Evolutionary conservation across 768 basidiomycete genomes (phyloP), one percentile per base, ranked within the genome.

Genomic region (Leccinum pellstonianum): DNA sequence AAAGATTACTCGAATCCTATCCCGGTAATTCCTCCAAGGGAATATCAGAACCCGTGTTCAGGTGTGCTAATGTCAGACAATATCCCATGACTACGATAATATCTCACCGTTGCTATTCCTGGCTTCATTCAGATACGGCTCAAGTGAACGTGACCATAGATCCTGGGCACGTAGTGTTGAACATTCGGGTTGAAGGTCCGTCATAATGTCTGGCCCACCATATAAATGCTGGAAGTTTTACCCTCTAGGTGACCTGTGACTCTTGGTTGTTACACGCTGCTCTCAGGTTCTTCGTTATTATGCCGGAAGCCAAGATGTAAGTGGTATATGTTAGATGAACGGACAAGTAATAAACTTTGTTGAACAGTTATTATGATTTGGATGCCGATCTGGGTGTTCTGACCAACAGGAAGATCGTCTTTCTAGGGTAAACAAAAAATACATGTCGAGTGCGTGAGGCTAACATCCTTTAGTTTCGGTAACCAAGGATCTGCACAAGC

Each of bases 401-500:
- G 51, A 72, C 75, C 29, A 74, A 71, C 62, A 86, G 81, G 73
- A 80, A 75, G 14, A 82, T 86, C 55, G 83, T 86, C 11, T 86
- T 86, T 73, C 70, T 87, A 19, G 85, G 85, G 84, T 83, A 67
- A 33, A 76, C 59, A 10, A 12, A 43, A 25, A 17, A 15, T 35
- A 5, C 23, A 41, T 48, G 23, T 38, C 27, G 27, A 29, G 19
- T 49, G 6, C 29, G 15, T n/a, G 51, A 56, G n/a, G 50, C 38
- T 59, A 41, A 53, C 29, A 46, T 57, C 33, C 19, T 15, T 2
- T 2, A 86, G 84, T 4, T 86, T 85, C 69, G 85, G 85, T 48
- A 86, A 85, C 68, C 85, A 86, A 68, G 85, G 85, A 12, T 82
- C 85, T 33, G 85, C 85, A 52, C 85, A 86, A 67, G 85, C 85